These are phyloP conservation scores for Quercus phellos DNA, from an alignment of 331 rosid species.

Conservation along the genomic window DNA sequence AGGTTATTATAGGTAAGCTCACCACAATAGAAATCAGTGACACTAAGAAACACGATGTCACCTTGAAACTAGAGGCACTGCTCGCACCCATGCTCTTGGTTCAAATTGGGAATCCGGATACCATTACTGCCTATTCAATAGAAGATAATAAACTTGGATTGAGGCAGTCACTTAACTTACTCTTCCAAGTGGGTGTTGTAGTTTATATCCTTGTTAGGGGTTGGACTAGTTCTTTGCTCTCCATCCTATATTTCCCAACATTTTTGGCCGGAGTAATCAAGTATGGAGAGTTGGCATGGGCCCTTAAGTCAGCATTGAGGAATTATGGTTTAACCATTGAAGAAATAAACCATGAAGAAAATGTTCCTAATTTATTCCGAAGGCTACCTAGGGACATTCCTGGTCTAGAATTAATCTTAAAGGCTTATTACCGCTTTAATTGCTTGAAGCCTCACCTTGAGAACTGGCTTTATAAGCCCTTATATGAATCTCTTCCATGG, in stretches of 20 bases:
- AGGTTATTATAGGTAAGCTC: constrained; percentile 57
- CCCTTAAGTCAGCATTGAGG: constrained; percentile 53
- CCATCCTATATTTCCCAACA: constrained; percentile 51
- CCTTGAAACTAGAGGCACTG: constrained; percentile 40
- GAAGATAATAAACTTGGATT: constrained; percentile 56
- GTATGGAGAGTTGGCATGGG: constrained; percentile 61
- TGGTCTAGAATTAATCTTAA: constrained; percentile 39
- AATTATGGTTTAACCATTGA: constrained; percentile 37
- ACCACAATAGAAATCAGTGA: constrained; percentile 22
- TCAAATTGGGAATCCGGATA: constrained; percentile 63
- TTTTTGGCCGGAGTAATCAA: constrained; percentile 47
- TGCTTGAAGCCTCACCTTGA: constrained; percentile 63
- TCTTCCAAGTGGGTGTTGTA: constrained; percentile 47
- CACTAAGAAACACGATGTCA: constrained; percentile 27
- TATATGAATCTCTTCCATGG: constrained; percentile 32
- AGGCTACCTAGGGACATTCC: constrained; percentile 36
- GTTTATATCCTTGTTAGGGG: constrained; percentile 47
- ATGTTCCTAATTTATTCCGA: constrained; percentile 36
- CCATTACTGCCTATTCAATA: constrained; percentile 66
- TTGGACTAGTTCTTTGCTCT: constrained; percentile 44
- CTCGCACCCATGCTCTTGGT: constrained; percentile 58
- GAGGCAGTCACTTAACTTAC: constrained; percentile 43
- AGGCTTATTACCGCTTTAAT: constrained; percentile 56
- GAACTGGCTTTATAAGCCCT: constrained; percentile 57
- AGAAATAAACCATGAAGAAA: constrained; percentile 39